Conservation (phyloP, 1,284 basidiomycete species). For the Xanthoconium separans region DNA sequence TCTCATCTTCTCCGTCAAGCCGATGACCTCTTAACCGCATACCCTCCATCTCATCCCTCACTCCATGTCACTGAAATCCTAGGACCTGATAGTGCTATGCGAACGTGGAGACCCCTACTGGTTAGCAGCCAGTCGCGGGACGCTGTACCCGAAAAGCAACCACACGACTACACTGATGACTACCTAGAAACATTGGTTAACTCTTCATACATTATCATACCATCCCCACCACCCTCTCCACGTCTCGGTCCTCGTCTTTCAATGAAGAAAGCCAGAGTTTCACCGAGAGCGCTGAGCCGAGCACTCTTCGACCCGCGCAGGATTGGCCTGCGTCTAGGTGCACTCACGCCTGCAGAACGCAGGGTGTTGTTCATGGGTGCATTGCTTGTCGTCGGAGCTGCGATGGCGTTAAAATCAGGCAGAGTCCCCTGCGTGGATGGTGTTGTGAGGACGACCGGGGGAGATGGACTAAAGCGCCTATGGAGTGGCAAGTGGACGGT, state of each 20-base stretch:
- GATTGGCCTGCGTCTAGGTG: conserved; percentile 23
- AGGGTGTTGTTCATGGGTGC: conserved; percentile 59
- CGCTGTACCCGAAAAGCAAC: conserved; percentile 9
- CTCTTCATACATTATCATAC: conserved; percentile 56
- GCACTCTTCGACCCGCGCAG: conserved; percentile 27
- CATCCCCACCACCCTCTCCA: conserved; percentile 34
- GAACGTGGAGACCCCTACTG: conserved; percentile 25
- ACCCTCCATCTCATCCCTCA: conserved; percentile 45
- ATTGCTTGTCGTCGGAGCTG: conserved; percentile 64
- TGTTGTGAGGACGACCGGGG: conserved; percentile 11
- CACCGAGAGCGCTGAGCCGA: conserved; percentile 19
- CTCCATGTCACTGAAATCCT: conserved; percentile 60
- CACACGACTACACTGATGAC: conserved; percentile 38
- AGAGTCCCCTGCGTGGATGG: conserved; percentile 18
- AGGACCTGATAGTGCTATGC: conserved; percentile 62
- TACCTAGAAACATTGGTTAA: conserved; percentile 64
- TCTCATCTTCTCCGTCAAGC: conserved; percentile 42
- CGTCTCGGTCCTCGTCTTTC: conserved; percentile 1
- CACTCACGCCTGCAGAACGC: conserved; percentile 37
- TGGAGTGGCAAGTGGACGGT: conserved; percentile 29
- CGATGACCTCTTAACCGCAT: conserved; percentile 42
- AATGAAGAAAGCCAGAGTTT: conserved; percentile 16
- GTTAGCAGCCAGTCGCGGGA: conserved; percentile 8
- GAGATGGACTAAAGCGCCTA: conserved; percentile 24
- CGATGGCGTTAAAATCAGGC: conserved; percentile 48